These are phyloP conservation scores for Pestalotiopsis fici DNA, from an alignment of 2,329 filamentous ascomycete species.

Conservation along the genomic window DNA sequence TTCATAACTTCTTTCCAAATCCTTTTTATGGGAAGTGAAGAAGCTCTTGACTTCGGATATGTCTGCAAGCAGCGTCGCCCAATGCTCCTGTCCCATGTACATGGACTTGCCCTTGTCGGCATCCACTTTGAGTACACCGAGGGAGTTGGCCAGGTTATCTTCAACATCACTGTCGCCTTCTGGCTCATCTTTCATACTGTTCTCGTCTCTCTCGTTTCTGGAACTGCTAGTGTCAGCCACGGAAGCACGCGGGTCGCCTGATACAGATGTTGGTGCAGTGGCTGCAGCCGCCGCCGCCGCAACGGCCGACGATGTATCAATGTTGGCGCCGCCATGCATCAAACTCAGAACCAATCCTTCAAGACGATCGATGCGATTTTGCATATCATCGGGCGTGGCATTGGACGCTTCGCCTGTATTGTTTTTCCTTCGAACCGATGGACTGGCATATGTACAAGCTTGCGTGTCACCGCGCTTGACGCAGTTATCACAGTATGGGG, in stretches of 20 bases:
- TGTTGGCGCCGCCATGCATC: slow-evolving; percentile 79
- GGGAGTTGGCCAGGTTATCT: slow-evolving; percentile 67
- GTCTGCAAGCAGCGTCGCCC: slow-evolving; percentile 77
- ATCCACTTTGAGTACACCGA: slow-evolving; percentile 83
- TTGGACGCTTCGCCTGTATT: slow-evolving; percentile 55
- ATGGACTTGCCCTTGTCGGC: slow-evolving; percentile 74
- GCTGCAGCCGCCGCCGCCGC: slow-evolving; percentile 11
- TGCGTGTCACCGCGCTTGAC: slow-evolving; percentile 79
- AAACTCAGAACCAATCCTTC: slow-evolving; percentile 89
- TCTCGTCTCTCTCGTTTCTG: slow-evolving; percentile 57
- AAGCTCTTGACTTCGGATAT: slow-evolving; percentile 94
- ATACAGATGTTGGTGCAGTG: slow-evolving; percentile 26
- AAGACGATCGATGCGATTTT: slow-evolving; percentile 93
- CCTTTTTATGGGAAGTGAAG: slow-evolving; percentile 83
- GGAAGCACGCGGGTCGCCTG: slow-evolving; percentile 28
- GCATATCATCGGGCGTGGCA: slow-evolving; percentile 87
- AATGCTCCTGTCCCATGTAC: slow-evolving; percentile 82
- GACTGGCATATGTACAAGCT: slow-evolving; percentile 83
- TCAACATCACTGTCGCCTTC: slow-evolving; percentile 72
- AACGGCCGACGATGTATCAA: slow-evolving; percentile 39
- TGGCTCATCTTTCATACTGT: slow-evolving; percentile 47
- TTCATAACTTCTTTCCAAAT: slow-evolving; percentile 79
- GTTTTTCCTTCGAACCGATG: slow-evolving; percentile 71
- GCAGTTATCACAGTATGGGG: slow-evolving; percentile 88
- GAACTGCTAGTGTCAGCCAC: slow-evolving; percentile 45